phyloP scores from a whole-genome alignment of 768 basidiomycete species.

The Russula sp. region DNA sequence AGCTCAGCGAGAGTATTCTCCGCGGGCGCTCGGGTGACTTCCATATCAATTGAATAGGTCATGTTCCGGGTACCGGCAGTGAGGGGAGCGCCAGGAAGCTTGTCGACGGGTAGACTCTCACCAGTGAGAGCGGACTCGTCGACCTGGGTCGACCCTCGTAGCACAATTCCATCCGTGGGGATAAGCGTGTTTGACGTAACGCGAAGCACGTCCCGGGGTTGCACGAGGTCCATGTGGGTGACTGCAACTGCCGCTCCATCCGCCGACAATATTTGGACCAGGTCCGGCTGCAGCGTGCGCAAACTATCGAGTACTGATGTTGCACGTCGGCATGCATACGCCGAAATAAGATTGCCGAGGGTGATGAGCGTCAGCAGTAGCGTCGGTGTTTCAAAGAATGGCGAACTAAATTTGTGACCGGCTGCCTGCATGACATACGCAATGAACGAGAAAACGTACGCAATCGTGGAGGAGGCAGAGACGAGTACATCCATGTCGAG shows the following conservation, averaged over 20 bases:
- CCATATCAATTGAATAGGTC: constrained; percentile 30
- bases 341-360: constrained; percentile 34
- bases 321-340: constrained; percentile 31
- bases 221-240: constrained; percentile 30
- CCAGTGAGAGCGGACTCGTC: constrained; percentile 41
- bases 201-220: constrained; percentile 33
- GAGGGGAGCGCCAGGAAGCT: constrained; percentile 29
- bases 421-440: constrained; percentile 31
- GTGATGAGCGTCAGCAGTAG: constrained; percentile 38
- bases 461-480: constrained; percentile 33
- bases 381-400: constrained; percentile 39
- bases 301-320: constrained; percentile 31
- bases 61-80: constrained; percentile 36
- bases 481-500: constrained; percentile 37
- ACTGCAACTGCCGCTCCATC: constrained; percentile 19
- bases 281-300: constrained; percentile 29
- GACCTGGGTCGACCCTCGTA: constrained; percentile 31
- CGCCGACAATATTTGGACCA: constrained; percentile 28
- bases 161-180: constrained; percentile 35
- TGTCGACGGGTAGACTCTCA: constrained; percentile 34
- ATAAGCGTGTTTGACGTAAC: constrained; percentile 31
- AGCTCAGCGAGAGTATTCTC: constrained; percentile 38
- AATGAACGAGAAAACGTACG: constrained; percentile 37
- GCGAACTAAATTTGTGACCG: constrained; percentile 26
- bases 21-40: constrained; percentile 30